Evolutionary conservation across 1,284 basidiomycete genomes (phyloP).

Genomic region (Pseudozyma flocculosa): DNA sequence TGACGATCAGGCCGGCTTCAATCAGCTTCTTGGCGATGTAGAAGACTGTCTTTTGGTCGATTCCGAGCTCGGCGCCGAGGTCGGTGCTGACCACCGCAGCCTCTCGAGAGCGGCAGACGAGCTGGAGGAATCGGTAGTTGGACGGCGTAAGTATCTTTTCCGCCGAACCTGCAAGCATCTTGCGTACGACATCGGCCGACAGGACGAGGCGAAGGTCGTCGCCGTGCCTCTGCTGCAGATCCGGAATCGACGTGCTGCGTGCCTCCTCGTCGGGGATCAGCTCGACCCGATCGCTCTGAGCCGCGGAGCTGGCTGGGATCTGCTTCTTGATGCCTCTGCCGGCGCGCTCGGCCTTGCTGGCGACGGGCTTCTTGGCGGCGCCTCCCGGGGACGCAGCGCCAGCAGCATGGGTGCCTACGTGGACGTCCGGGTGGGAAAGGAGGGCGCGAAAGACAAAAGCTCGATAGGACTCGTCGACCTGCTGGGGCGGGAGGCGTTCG

Average conservation of each 20-base stretch:
- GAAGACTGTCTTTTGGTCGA: constrained; percentile 85
- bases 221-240: constrained; percentile 54
- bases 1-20: constrained; percentile 26
- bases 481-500: constrained; percentile 61
- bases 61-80: constrained; percentile 73
- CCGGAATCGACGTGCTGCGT: constrained; percentile 59
- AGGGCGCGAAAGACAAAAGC: constrained; percentile 78
- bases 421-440: constrained; percentile 70
- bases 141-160: constrained; percentile 74
- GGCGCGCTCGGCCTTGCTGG: background rate
- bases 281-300: constrained; percentile 19
- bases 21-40: constrained; percentile 58
- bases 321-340: constrained; percentile 2
- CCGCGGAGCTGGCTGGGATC: background rate
- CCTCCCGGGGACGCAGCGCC: constrained; percentile 11
- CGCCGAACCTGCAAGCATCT: constrained; percentile 76
- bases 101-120: constrained; percentile 76
- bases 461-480: constrained; percentile 71
- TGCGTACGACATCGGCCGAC: constrained; percentile 71
- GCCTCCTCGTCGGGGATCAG: constrained; percentile 15
- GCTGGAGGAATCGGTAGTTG: constrained; percentile 81
- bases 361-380: constrained; percentile 4
- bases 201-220: constrained; percentile 71
- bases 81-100: constrained; percentile 75
- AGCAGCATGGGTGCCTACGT: constrained; percentile 63